Evolutionary conservation across 208 protist genomes (phyloP).

Genomic region (Phytomonas sp.): DNA sequence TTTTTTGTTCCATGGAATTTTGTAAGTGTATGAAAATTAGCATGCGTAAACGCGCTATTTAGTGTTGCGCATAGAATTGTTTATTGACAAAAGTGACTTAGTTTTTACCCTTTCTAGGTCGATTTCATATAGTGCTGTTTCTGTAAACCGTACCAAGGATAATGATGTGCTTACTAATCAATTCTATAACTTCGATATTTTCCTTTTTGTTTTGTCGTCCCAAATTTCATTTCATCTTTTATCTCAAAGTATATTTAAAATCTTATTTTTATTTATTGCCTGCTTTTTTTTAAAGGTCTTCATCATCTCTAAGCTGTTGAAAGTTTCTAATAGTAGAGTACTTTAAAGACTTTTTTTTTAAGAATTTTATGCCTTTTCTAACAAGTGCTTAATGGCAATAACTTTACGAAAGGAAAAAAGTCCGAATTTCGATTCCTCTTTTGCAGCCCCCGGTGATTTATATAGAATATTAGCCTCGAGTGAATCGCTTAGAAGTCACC

Average conservation of each 20-base stretch:
- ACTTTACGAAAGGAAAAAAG: background rate
- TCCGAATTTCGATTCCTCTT: constrained; percentile 28
- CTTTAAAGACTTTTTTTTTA: background rate
- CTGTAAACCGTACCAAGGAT: background rate
- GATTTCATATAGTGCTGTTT: background rate
- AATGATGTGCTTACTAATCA: background rate
- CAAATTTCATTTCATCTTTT: background rate
- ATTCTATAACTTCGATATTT: background rate
- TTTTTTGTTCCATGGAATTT: background rate
- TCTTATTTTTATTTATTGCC: background rate
- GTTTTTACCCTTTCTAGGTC: background rate
- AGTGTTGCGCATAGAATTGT: background rate
- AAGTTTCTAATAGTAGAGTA: background rate
- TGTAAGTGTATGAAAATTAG: background rate
- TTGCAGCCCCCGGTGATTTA: constrained; percentile 61
- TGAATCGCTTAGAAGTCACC: constrained; percentile 58
- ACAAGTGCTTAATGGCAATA: background rate
- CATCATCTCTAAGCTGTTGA: background rate
- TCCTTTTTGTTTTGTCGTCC: background rate
- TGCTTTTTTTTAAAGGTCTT: background rate
- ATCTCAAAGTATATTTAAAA: background rate
- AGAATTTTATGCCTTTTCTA: background rate
- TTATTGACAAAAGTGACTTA: background rate
- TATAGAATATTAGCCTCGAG: constrained; percentile 70
- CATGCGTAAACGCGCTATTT: background rate